Conservation (phyloP, 1,284 basidiomycete species). For the Irpex sp. region DNA sequence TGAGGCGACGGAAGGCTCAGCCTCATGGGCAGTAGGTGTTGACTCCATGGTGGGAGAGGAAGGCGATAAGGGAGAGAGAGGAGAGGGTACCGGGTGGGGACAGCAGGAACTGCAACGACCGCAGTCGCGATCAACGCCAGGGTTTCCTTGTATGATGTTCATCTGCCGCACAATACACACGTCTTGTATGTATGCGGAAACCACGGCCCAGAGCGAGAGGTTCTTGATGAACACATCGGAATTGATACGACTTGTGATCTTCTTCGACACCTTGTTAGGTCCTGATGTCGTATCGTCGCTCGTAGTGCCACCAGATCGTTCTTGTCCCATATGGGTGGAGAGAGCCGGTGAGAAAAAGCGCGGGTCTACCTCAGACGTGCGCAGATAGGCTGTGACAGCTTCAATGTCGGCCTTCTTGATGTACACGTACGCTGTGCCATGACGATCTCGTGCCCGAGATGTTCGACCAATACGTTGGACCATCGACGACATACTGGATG, state of each 20-base stretch:
- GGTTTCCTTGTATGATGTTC: slow-evolving; percentile 4
- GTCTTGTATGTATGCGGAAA: not conserved
- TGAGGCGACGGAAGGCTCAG: not conserved
- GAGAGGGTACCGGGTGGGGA: not conserved
- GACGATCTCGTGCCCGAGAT: not conserved
- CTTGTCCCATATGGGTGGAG: not conserved
- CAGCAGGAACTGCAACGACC: slow-evolving; percentile 3
- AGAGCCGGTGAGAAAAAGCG: not conserved
- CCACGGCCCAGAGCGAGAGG: slow-evolving; percentile 1
- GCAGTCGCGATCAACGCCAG: not conserved
- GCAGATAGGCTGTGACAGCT: not conserved
- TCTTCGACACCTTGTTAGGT: not conserved
- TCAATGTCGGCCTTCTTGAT: slow-evolving; percentile 6
- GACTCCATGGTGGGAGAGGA: not conserved
- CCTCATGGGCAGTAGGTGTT: no score
- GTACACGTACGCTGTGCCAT: slow-evolving; percentile 5
- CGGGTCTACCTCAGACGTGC: not conserved
- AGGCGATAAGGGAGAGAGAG: not conserved
- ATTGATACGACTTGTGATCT: not conserved
- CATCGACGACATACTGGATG: not conserved
- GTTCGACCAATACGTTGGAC: slow-evolving; percentile 6
- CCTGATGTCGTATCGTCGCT: not conserved
- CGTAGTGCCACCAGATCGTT: no score
- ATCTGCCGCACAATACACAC: slow-evolving; percentile 5
- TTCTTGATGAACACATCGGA: not conserved